A percentile compares a stretch with the other conserved stretches of the same genome.
Evolutionary conservation across 2,329 filamentous ascomycete genomes (phyloP).

Genomic region (Daldinia eschscholtzii): DNA sequence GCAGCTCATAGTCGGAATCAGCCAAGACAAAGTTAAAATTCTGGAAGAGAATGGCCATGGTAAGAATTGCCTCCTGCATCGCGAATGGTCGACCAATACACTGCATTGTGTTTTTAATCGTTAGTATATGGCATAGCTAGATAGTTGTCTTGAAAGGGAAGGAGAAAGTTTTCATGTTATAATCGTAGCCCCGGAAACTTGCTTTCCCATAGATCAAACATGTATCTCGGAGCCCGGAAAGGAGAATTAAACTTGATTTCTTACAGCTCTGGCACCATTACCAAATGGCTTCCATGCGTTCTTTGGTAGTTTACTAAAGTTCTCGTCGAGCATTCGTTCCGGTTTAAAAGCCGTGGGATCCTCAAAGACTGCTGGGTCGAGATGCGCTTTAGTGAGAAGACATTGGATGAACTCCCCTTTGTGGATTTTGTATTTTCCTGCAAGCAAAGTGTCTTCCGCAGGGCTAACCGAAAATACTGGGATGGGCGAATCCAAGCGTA

Average conservation of each 20-base stretch:
- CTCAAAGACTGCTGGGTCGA: conserved; percentile 69
- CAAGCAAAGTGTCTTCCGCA: conserved; percentile 59
- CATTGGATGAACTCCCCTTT: conserved; percentile 59
- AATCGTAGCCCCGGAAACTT: no score
- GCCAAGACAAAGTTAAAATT: conserved; percentile 76
- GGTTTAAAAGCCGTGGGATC: conserved; percentile 70
- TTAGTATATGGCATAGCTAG: background rate
- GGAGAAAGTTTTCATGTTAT: background rate
- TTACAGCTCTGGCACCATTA: conserved; percentile 60
- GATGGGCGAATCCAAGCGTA: conserved; percentile 65
- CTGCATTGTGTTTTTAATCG: background rate
- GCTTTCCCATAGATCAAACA: background rate
- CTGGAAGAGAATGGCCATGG: conserved; percentile 71
- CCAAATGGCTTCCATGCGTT: conserved; percentile 67
- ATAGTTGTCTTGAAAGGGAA: background rate
- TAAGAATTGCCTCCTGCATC: conserved; percentile 65
- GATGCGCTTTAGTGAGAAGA: conserved; percentile 64
- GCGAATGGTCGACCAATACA: conserved; percentile 68
- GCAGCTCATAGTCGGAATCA: conserved; percentile 70
- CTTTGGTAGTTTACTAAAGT: conserved; percentile 55
- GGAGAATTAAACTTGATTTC: background rate
- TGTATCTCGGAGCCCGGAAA: background rate
- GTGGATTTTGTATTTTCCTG: conserved; percentile 66
- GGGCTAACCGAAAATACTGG: conserved; percentile 60
- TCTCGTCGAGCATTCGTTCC: conserved; percentile 72